These are phyloP conservation scores for Anthoceros angustus DNA, from an alignment of 225 moss, liverwort and hornwort genomes.

Conservation along the genomic window DNA sequence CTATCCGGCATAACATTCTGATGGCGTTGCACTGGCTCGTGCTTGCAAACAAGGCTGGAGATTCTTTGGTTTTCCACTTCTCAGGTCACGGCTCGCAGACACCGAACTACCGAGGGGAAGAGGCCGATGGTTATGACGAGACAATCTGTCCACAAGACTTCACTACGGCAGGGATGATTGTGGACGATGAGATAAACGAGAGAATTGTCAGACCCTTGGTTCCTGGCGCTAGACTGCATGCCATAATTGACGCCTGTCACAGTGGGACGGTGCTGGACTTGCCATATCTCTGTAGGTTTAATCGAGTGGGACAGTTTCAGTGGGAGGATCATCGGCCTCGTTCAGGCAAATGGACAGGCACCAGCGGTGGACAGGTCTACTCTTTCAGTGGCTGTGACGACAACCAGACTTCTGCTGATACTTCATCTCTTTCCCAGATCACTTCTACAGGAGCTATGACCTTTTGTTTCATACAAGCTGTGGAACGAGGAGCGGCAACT, in stretches of 20 bases:
- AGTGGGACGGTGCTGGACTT: slow-evolving; percentile 95
- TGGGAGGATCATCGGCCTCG: slow-evolving; percentile 82
- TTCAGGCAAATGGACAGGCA: slow-evolving; percentile 52
- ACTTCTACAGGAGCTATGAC: slow-evolving; percentile 96
- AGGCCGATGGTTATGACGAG: slow-evolving; percentile 81
- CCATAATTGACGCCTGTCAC: slow-evolving; percentile 89
- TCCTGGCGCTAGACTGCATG: slow-evolving; percentile 76
- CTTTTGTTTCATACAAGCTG: slow-evolving; percentile 92
- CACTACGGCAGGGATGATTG: slow-evolving; percentile 74
- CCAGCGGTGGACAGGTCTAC: slow-evolving; percentile 64
- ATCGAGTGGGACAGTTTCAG: slow-evolving; percentile 48
- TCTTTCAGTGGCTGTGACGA: slow-evolving; percentile 98
- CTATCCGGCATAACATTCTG: slow-evolving; percentile 71
- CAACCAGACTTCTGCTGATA: slow-evolving; percentile 86
- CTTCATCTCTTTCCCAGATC: slow-evolving; percentile 62
- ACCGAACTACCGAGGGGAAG: slow-evolving; percentile 59
- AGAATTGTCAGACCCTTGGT: slow-evolving; percentile 67
- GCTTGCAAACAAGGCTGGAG: slow-evolving; percentile 69
- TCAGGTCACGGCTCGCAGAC: slow-evolving; percentile 98
- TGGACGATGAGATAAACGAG: slow-evolving; percentile 73
- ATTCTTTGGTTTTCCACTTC: slow-evolving; percentile 88
- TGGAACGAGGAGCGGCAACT: slow-evolving; percentile 55
- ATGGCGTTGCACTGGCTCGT: slow-evolving; percentile 88
- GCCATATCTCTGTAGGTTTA: slow-evolving; percentile 59
- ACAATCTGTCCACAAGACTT: slow-evolving; percentile 91